Conservation (phyloP, 2,329 filamentous ascomycete genomes). For the Talaromyces sp. region DNA sequence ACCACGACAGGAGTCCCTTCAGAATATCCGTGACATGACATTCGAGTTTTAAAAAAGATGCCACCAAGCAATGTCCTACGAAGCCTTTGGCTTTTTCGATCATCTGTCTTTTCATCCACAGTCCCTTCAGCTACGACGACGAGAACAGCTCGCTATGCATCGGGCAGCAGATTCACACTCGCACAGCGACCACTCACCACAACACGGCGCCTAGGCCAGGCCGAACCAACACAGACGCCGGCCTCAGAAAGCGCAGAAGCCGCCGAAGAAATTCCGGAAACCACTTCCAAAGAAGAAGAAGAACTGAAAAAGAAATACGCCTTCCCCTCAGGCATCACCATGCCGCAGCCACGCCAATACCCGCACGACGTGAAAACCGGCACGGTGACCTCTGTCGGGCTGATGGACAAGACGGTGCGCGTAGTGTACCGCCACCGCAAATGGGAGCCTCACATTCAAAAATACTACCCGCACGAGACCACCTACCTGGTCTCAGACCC, state of each 20-base stretch:
- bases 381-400: slow-evolving; percentile 36
- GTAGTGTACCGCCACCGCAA: slow-evolving; percentile 28
- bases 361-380: slow-evolving; percentile 31
- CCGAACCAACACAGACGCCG: neutral
- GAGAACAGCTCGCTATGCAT: neutral
- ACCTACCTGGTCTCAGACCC: slow-evolving; percentile 34
- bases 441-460: slow-evolving; percentile 34
- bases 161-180: neutral
- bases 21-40: neutral
- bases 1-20: neutral
- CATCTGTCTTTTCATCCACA: neutral
- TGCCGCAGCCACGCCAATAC: slow-evolving; percentile 25
- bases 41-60: neutral
- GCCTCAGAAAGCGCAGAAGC: neutral
- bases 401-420: slow-evolving; percentile 37
- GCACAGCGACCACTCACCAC: neutral
- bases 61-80: neutral
- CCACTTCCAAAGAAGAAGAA: neutral
- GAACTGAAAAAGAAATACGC: neutral
- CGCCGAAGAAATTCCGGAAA: neutral
- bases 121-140: neutral
- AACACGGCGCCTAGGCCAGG: neutral
- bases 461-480: slow-evolving; percentile 31
- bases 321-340: neutral
- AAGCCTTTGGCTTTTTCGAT: neutral